Conservation (phyloP, 208 protist genomes). For the Endotrypanum monterogeii region DNA sequence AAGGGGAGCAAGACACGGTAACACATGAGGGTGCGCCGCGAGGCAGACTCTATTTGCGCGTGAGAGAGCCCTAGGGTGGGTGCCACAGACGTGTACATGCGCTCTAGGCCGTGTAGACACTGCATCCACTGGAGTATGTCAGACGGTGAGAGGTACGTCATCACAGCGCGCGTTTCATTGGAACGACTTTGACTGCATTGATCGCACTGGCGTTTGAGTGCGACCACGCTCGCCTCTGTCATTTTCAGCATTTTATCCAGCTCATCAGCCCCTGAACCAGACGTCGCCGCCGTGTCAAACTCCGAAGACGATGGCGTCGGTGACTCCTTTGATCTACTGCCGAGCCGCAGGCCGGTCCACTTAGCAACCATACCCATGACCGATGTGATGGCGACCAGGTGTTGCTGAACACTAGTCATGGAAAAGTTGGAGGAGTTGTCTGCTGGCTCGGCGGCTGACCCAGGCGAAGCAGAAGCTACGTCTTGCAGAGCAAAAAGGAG, state of each 20-base stretch:
- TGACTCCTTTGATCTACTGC: neutral
- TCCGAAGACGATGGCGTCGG: neutral
- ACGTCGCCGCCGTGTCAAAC: neutral
- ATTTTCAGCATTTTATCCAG: slow-evolving; percentile 24
- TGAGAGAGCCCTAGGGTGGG: neutral
- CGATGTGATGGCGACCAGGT: slow-evolving; percentile 51
- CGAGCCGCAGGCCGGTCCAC: slow-evolving; percentile 10
- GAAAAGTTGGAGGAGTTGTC: slow-evolving; percentile 7
- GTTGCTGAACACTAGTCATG: slow-evolving; percentile 27
- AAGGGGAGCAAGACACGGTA: slow-evolving; percentile 25
- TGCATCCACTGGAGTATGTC: slow-evolving; percentile 33
- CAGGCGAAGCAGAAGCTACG: neutral
- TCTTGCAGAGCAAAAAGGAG: slow-evolving; percentile 40
- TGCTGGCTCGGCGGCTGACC: neutral
- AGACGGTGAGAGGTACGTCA: slow-evolving; percentile 15
- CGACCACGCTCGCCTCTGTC: slow-evolving; percentile 23
- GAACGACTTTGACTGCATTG: neutral
- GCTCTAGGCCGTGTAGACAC: slow-evolving; percentile 35
- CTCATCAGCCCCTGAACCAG: neutral
- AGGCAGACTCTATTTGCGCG: neutral
- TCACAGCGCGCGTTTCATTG: slow-evolving; percentile 8
- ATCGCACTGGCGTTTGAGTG: slow-evolving; percentile 9
- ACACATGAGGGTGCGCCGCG: slow-evolving; percentile 22
- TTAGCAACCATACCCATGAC: slow-evolving; percentile 64
- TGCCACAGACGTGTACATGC: neutral